Evolutionary conservation across 1,284 basidiomycete species (phyloP).

Genomic region (Sporisorium sorghi): DNA sequence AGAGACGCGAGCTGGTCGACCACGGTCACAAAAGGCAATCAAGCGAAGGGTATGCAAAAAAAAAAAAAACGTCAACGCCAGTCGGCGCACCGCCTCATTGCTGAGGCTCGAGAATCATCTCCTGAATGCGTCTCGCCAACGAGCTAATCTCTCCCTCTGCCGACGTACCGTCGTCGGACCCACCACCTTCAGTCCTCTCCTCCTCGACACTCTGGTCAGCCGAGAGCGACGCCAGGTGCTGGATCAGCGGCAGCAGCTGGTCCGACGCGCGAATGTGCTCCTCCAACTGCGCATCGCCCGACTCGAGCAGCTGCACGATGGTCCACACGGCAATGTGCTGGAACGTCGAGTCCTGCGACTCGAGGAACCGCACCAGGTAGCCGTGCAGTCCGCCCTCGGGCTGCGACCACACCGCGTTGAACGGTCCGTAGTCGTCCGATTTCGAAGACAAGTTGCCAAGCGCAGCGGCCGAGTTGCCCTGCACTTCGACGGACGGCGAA

Average conservation of each 20-base stretch:
- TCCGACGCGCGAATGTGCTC: slow-evolving; percentile 65
- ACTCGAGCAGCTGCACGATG: slow-evolving; percentile 94
- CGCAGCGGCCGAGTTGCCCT: slow-evolving; percentile 97
- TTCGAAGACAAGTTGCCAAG: slow-evolving; percentile 94
- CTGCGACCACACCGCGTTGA: slow-evolving; percentile 97
- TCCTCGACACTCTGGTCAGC: slow-evolving; percentile 48
- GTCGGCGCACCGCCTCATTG: slow-evolving; percentile 3
- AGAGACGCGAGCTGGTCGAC: too few relatives aligned
- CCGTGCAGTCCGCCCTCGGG: slow-evolving; percentile 96
- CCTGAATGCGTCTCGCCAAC: slow-evolving; percentile 63
- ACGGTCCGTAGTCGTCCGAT: slow-evolving; percentile 95
- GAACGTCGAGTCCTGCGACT: slow-evolving; percentile 96
- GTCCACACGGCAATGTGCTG: slow-evolving; percentile 97
- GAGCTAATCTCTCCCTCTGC: slow-evolving; percentile 66
- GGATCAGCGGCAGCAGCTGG: slow-evolving; percentile 63
- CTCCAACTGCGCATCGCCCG: slow-evolving; percentile 76
- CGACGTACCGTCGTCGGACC: slow-evolving; percentile 53
- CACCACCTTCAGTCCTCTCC: slow-evolving; percentile 48
- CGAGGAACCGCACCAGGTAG: slow-evolving; percentile 94
- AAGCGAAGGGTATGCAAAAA: slow-evolving; percentile 6
- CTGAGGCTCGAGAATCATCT: slow-evolving; percentile 60
- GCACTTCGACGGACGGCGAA: slow-evolving; percentile 95
- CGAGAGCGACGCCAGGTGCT: slow-evolving; percentile 48
- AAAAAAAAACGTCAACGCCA: too few relatives aligned
- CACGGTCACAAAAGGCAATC: too few relatives aligned